Percentiles rank a stretch among this genome's conserved stretches.
phyloP scores from a whole-genome alignment of 2,329 filamentous ascomycete species.

The Onygenales sp. region DNA sequence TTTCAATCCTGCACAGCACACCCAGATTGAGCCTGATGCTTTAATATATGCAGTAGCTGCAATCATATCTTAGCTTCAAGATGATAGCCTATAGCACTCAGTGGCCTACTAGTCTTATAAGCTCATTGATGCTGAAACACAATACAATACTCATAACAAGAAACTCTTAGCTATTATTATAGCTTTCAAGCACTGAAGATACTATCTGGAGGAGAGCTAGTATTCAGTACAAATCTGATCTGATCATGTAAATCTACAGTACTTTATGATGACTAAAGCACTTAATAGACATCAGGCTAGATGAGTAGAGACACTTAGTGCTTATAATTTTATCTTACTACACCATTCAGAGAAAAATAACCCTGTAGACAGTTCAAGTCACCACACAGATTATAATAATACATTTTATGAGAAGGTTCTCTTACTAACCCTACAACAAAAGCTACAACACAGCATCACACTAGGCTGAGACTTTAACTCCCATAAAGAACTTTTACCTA shows the following conservation, averaged over 20 bases:
- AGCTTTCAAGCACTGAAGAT: constrained; percentile 15
- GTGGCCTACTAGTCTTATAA: constrained; percentile 18
- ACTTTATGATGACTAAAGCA: constrained; percentile 14
- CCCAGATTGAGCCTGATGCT: constrained; percentile 16
- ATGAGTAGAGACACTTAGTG: constrained; percentile 2
- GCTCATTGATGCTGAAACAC: constrained; percentile 11
- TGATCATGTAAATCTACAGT: constrained; percentile 20
- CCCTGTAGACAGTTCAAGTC: background rate
- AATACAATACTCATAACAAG: constrained; percentile 23
- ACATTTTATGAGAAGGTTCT: background rate
- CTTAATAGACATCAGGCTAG: constrained; percentile 4
- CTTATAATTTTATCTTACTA: constrained; percentile 2
- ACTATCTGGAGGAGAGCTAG: constrained; percentile 11
- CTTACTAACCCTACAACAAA: background rate
- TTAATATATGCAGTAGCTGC: constrained; percentile 11
- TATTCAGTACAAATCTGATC: constrained; percentile 13
- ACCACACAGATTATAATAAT: background rate
- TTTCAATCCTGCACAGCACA: constrained; percentile 11
- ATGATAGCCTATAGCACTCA: constrained; percentile 12
- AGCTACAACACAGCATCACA: background rate
- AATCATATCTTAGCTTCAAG: constrained; percentile 13
- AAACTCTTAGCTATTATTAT: constrained; percentile 22
- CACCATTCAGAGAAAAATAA: background rate
- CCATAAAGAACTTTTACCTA: background rate
- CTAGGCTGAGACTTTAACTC: background rate